Base-by-base conservation (phyloP, 2,329 filamentous ascomycete genomes). In the Calonectria pauciramosa region DNA sequence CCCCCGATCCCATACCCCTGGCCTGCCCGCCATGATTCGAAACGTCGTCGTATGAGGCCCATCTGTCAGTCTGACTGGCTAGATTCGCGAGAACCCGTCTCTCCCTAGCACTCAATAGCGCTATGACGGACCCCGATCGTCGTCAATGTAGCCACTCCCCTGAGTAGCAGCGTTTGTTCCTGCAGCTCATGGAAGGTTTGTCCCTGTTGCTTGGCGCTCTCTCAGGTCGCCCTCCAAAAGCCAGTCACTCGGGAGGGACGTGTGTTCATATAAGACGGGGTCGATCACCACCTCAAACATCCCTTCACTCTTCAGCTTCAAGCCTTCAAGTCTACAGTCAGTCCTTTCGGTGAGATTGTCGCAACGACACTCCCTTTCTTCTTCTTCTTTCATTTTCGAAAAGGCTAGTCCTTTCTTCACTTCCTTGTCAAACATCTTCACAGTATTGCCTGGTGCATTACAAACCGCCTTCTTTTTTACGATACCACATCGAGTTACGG, bases 21-120 rank as follows among this genome's bases (percentile, higher is more conserved):
- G 76, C 73, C 78, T 80, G 83, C 83, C 84, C 82, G 82, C 80
- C 78, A 82, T 83, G 83, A 85, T 79, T 86, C 85, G 83, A 86
- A 86, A 84, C 82, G 74, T 77, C 79, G 79, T 79, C 80, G 79
- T 73, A 56, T 69, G 54, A 73, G 71, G 63, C 70, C 70, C 54
- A 74, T 76, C 66, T 74, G 66, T 38, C 66, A 73, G 44, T 75
- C 76, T 79, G 76, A 83, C 75, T 81, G 80, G 80, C 74, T 73
- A 64, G 71, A 75, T 51, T 69, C 72, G 44, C 67, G 60, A 70
- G 72, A 71, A 70, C 60, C 70, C 80, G 80, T 80, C 70, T 73
- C 83, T 83, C 82, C 82, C 84, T 81, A 80, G 80, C 79, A 78
- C 80, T 52, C 63, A 78, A 47, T 73, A 60, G 73, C 68, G 69